Conservation (phyloP, 2,329 filamentous ascomycete genomes). For the Graphilbum ipis-grandicollis region DNA sequence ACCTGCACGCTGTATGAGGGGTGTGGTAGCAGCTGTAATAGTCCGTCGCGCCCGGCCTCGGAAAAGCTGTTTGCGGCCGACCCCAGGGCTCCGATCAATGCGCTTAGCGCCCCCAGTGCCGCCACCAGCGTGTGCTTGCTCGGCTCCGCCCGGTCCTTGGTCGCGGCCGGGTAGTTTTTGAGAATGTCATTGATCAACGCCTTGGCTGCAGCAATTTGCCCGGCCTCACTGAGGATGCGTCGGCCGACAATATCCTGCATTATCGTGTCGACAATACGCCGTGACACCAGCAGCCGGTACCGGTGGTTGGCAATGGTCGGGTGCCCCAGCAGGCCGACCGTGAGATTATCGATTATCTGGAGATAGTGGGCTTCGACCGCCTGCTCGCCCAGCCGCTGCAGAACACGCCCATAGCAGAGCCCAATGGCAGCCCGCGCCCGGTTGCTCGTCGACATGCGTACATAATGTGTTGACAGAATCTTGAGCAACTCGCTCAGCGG, state of each 20-base stretch:
- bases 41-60: constrained; percentile 68
- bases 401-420: constrained; percentile 69
- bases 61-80: constrained; percentile 66
- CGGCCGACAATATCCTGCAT: constrained; percentile 70
- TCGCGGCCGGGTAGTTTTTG: constrained; percentile 72
- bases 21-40: constrained; percentile 83
- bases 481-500: constrained; percentile 63
- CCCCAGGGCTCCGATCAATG: constrained; percentile 62
- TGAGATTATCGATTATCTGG: constrained; percentile 64
- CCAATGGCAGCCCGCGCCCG: constrained; percentile 67
- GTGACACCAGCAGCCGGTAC: constrained; percentile 69
- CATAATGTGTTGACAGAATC: constrained; percentile 65
- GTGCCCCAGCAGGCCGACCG: constrained; percentile 63
- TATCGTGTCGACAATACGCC: constrained; percentile 69
- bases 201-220: constrained; percentile 68
- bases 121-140: constrained; percentile 72
- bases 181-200: constrained; percentile 72
- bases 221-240: constrained; percentile 73
- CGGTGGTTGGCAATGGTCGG: constrained; percentile 64
- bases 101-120: constrained; percentile 60
- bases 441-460: constrained; percentile 61
- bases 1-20: constrained; percentile 94
- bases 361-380: constrained; percentile 72
- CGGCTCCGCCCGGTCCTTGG: constrained; percentile 28
- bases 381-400: constrained; percentile 63